Conservation (phyloP, 495 filamentous ascomycete species). For the Choiromyces venosus region DNA sequence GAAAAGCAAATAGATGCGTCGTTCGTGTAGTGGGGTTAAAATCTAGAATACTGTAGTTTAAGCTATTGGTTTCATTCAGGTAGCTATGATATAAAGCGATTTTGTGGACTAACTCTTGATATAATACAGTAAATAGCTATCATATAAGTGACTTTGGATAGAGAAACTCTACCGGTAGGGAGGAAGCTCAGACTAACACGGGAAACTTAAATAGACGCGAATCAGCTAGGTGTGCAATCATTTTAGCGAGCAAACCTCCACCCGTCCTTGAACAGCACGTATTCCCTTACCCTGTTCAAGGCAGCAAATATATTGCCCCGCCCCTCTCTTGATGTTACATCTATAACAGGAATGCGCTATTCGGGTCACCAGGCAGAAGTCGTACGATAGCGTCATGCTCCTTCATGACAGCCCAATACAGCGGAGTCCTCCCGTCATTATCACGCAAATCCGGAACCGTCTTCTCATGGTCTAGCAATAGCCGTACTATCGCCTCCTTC, state of each 20-base stretch:
- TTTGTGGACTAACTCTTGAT: background rate
- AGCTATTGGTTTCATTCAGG: background rate
- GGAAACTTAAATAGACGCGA: background rate
- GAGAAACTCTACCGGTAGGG: background rate
- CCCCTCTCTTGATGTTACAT: background rate
- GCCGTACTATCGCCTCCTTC: background rate
- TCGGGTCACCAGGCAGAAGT: background rate
- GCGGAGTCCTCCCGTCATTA: background rate
- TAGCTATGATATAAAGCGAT: background rate
- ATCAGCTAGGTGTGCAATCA: background rate
- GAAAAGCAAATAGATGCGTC: background rate
- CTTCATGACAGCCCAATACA: conserved; percentile 1
- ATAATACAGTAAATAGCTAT: background rate
- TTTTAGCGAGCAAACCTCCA: background rate
- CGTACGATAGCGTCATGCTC: background rate
- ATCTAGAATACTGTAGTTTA: background rate
- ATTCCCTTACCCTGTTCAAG: background rate
- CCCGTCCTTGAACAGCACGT: background rate
- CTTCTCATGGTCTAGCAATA: background rate
- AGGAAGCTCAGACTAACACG: background rate
- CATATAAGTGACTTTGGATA: background rate
- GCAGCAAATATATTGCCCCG: background rate
- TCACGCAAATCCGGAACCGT: background rate
- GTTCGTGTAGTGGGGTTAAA: background rate
- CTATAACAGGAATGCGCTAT: background rate